Percentiles rank a stretch among this genome's conserved stretches.
Conservation (phyloP, 768 basidiomycete genomes). For the Boletus eberwhitei region DNA sequence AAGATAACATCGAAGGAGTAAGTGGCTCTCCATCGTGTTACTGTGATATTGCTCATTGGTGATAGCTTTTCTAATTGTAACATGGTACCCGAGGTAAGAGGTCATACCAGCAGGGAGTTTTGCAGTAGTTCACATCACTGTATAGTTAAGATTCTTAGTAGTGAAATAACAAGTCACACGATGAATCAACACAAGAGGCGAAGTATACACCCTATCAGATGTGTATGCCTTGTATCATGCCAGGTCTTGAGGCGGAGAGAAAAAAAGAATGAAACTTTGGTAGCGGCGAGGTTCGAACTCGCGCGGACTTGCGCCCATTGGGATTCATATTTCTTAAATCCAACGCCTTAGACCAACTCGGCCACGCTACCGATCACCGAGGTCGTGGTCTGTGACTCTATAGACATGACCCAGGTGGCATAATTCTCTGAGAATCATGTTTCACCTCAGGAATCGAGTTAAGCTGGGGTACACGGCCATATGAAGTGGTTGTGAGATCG, state of each 20-base stretch:
- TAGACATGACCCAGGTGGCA: background rate
- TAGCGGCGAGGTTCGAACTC: slow-evolving; percentile 91
- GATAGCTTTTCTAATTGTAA: slow-evolving; percentile 28
- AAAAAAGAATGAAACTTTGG: slow-evolving; percentile 36
- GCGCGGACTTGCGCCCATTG: slow-evolving; percentile 82
- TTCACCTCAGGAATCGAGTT: background rate
- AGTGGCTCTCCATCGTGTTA: slow-evolving; percentile 13
- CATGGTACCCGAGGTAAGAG: background rate
- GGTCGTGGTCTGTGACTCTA: background rate
- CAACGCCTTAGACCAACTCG: slow-evolving; percentile 92
- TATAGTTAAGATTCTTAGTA: background rate
- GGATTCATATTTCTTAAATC: slow-evolving; percentile 80
- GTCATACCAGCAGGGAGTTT: background rate
- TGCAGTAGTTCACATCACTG: background rate
- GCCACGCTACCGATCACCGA: slow-evolving; percentile 59
- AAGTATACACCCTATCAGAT: background rate
- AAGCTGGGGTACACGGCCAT: background rate
- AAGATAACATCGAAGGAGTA: slow-evolving; percentile 52
- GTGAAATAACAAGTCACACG: background rate
- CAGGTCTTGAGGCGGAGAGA: background rate
- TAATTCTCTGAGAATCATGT: no score
- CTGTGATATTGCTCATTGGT: background rate
- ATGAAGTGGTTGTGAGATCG: background rate
- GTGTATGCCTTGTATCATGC: background rate
- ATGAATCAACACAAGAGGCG: background rate